Evolutionary conservation across 2,329 filamentous ascomycete species (phyloP), one percentile per base, ranked within the genome.

Genomic region (Trichoderma sp.): DNA sequence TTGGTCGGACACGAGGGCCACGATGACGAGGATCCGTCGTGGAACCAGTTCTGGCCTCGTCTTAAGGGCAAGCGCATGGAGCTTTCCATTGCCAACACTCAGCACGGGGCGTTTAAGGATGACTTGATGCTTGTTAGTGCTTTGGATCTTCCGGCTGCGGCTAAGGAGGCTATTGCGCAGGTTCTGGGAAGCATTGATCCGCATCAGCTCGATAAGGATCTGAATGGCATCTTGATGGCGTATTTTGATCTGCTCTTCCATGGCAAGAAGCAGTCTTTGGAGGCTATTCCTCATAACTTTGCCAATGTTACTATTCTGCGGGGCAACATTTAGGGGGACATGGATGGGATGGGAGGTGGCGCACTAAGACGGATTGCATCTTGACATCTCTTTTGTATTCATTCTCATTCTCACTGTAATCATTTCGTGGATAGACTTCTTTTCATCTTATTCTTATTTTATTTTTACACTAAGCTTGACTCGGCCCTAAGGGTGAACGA

Each of bases 91-190:
- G 30, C 73, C 1, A 76, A 77, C 0, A 78, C 80, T 2, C 66
- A 74, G 0, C 80, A 82, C 21, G 79, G 76, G 0, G 78, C 79
- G 0, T 82, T 78, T 39, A 80, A 79, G 0, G 81, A 82, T 56
- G 74, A 77, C 1, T 77, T 80, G 14, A 66, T 75, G 7, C 24
- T 82, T 6, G 43, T 81, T 18, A 73, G 70, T 9, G 75, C 73
- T 0, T 18, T 81, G 0, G 58, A 66, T 14, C 61, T 81, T 0
- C 75, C 79, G 0, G 72, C 63, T 1, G 68, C 71, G 0, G 60
- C 36, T 0, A 69, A 62, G 64, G 7, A 65, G 15, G 56, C 67
- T 5, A n/a, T 75, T 6, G 73, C 65, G 51, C 9, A n/a, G n/a
- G 28, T 69, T 36, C 28, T 78, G n/a, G 74, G 75, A 2, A 75